Evolutionary conservation across 345 rosid species (phyloP).

Genomic region (Citrus cavaleriei): DNA sequence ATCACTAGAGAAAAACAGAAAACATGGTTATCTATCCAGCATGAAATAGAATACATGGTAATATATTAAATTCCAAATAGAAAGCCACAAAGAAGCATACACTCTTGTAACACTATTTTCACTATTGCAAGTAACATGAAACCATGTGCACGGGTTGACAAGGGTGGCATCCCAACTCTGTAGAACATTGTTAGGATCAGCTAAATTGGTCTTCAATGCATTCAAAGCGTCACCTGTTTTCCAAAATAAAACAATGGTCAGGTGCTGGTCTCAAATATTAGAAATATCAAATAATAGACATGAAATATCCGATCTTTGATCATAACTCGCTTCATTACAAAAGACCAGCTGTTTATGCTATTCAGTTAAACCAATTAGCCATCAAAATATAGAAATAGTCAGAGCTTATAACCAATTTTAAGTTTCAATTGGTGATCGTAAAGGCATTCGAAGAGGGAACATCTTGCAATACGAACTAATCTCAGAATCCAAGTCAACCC

Average conservation of each 20-base stretch:
- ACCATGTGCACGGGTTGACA: slow-evolving; percentile 84
- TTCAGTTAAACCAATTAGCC: not conserved
- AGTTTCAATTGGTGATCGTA: not conserved
- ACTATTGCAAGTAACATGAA: slow-evolving; percentile 72
- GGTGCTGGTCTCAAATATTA: not conserved
- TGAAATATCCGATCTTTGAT: not conserved
- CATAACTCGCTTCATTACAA: not conserved
- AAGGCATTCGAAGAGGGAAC: not conserved
- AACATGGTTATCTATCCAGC: not conserved
- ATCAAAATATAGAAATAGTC: not conserved
- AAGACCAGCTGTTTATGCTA: not conserved
- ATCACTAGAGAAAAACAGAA: slow-evolving; percentile 28
- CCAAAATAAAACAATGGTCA: not conserved
- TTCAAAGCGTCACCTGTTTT: slow-evolving; percentile 78
- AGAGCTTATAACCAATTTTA: not conserved
- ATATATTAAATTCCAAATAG: not conserved
- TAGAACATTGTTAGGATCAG: slow-evolving; percentile 68
- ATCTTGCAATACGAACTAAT: too few species aligned
- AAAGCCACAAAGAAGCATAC: slow-evolving; percentile 46
- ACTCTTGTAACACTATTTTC: slow-evolving; percentile 69
- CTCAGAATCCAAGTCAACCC: slow-evolving; percentile 1
- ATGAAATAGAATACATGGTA: not conserved
- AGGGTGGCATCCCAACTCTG: slow-evolving; percentile 85
- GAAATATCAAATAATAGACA: not conserved
- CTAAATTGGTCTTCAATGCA: slow-evolving; percentile 60